These are phyloP conservation scores for Actinidia polygama DNA, from an alignment of 179 eudicot genomes.

Conservation along the genomic window DNA sequence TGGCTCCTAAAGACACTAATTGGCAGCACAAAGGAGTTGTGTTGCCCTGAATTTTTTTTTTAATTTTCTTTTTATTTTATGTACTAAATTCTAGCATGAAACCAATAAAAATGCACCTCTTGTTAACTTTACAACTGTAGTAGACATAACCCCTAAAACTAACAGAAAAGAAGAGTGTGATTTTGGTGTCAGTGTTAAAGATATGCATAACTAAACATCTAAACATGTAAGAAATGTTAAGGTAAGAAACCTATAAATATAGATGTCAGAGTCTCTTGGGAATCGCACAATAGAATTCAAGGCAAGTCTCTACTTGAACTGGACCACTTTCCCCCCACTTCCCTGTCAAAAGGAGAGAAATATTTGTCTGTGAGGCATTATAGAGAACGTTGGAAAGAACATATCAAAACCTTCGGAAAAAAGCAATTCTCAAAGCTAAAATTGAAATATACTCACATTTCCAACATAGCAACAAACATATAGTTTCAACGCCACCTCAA, in stretches of 20 bases:
- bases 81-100: constrained; percentile 1
- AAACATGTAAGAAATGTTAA: background rate
- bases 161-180: constrained; percentile 8
- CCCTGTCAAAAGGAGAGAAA: constrained; percentile 9
- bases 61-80: background rate
- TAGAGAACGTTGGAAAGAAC: background rate
- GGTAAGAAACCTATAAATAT: background rate
- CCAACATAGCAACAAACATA: background rate
- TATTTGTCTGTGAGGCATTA: background rate
- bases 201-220: background rate
- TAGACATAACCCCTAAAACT: background rate
- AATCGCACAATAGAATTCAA: background rate
- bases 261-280: background rate
- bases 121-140: background rate
- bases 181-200: background rate
- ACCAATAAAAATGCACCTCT: constrained; percentile 6
- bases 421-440: background rate
- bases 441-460: background rate
- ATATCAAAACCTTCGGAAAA: background rate
- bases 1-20: background rate
- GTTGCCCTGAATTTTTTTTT: background rate
- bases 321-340: background rate
- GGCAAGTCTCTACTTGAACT: background rate
- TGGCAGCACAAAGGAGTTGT: background rate
- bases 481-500: background rate